phyloP scores from a whole-genome alignment of 2,329 filamentous ascomycete species.

The Calonectria pseudoreteaudii region DNA sequence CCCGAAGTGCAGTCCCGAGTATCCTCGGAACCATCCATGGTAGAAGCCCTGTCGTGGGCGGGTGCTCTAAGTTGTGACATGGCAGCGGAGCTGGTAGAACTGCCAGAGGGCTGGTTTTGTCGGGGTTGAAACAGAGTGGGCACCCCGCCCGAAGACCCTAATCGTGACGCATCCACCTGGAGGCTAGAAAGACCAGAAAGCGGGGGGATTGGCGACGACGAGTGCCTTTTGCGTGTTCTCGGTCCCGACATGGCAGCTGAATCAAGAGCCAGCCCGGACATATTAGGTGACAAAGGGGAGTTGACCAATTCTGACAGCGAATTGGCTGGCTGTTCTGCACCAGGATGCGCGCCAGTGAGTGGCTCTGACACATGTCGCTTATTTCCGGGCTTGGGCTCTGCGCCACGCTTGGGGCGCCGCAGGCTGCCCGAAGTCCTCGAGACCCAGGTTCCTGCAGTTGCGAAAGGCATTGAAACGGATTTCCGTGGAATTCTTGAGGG shows the following conservation, averaged over 20 bases:
- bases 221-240: conserved; percentile 55
- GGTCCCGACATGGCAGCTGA: conserved; percentile 41
- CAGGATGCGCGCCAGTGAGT: conserved; percentile 47
- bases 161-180: conserved; percentile 63
- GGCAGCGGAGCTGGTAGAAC: conserved; percentile 56
- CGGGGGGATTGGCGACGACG: conserved; percentile 68
- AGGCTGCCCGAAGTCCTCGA: conserved; percentile 66
- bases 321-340: conserved; percentile 45
- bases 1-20: conserved; percentile 72
- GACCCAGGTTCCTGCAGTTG: conserved; percentile 68
- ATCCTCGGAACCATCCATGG: conserved; percentile 77
- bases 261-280: conserved; percentile 40
- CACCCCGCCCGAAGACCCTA: conserved; percentile 57
- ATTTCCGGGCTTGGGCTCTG: conserved; percentile 54
- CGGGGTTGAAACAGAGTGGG: conserved; percentile 51
- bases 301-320: conserved; percentile 39
- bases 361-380: conserved; percentile 68
- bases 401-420: conserved; percentile 64
- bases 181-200: conserved; percentile 66
- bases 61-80: conserved; percentile 52
- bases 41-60: conserved; percentile 60
- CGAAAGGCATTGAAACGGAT: conserved; percentile 71
- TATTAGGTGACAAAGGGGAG: conserved; percentile 37
- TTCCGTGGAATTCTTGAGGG: conserved; percentile 60
- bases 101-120: conserved; percentile 56